Conservation (phyloP, 2,329 filamentous ascomycete species). For the Pseudogymnoascus sp. region DNA sequence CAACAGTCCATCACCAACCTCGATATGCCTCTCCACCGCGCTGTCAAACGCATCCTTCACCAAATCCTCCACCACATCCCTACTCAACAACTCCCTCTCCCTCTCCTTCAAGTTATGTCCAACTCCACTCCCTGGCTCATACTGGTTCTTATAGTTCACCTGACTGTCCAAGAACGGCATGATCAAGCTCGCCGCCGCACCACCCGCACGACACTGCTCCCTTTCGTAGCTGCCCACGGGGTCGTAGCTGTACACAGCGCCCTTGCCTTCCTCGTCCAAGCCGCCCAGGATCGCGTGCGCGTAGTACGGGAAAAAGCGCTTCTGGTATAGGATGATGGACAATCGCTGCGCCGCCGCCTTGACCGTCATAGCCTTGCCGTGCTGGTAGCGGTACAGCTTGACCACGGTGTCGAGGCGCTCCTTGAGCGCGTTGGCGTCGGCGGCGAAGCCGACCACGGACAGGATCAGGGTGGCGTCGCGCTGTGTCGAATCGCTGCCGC, state of each 20-base stretch:
- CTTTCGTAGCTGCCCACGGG: constrained; percentile 96
- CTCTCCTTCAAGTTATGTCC: constrained; percentile 74
- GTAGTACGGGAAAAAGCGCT: constrained; percentile 99
- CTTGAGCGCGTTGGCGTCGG: constrained; percentile 87
- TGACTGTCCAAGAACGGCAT: constrained; percentile 99
- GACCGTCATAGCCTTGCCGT: constrained; percentile 92
- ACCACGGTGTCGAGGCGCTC: constrained; percentile 90
- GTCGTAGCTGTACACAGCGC: constrained; percentile 94
- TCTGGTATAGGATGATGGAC: constrained; percentile 91
- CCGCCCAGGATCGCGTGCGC: constrained; percentile 90
- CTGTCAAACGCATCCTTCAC: constrained; percentile 98
- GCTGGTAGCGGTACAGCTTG: constrained; percentile 98
- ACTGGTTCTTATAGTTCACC: constrained; percentile 99
- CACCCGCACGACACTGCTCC: constrained; percentile 90
- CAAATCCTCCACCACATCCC: constrained; percentile 70
- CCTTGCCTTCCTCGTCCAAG: constrained; percentile 87
- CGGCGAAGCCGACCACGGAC: constrained; percentile 91
- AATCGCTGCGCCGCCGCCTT: constrained; percentile 91
- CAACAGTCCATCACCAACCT: constrained; percentile 94
- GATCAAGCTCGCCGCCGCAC: constrained; percentile 87
- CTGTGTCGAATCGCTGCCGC: constrained; percentile 79
- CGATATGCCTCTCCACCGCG: constrained; percentile 96
- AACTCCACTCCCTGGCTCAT: constrained; percentile 75
- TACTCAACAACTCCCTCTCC: constrained; percentile 61
- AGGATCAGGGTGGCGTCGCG: constrained; percentile 80